A percentile compares a stretch with the other conserved stretches of the same genome.
phyloP scores from a whole-genome alignment of 1,139 yeast genomes.

The Arxiozyma slooffiae region DNA sequence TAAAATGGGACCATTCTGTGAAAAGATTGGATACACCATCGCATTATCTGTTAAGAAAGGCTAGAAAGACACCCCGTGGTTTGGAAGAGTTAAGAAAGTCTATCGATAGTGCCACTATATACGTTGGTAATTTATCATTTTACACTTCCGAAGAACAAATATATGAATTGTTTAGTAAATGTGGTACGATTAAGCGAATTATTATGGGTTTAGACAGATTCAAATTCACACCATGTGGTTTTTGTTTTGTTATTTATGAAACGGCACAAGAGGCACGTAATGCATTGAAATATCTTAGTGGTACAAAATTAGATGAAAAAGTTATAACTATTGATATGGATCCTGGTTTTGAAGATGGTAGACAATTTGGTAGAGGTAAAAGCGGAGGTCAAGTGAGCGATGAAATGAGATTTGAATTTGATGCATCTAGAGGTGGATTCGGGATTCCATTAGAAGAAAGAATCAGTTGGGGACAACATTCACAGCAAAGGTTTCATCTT shows the following conservation, averaged over 20 bases:
- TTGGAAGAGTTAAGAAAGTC: conserved; percentile 55
- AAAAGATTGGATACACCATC: conserved; percentile 73
- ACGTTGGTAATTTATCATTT: conserved; percentile 78
- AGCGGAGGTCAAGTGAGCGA: conserved; percentile 79
- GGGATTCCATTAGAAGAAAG: conserved; percentile 28
- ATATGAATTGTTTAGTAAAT: conserved; percentile 69
- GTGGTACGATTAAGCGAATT: conserved; percentile 68
- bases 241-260: conserved; percentile 77
- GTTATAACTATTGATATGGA: conserved; percentile 76
- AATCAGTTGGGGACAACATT: conserved; percentile 15
- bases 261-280: conserved; percentile 61
- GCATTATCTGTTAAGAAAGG: conserved; percentile 62
- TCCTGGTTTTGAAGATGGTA: conserved; percentile 88
- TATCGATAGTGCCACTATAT: conserved; percentile 60
- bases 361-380: conserved; percentile 88
- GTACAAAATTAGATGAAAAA: conserved; percentile 74
- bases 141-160: conserved; percentile 92
- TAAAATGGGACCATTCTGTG: conserved; percentile 42
- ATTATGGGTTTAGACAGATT: conserved; percentile 91
- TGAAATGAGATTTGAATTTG: conserved; percentile 46
- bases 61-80: conserved; percentile 40
- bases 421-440: conserved; percentile 49
- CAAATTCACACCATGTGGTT: conserved; percentile 88
- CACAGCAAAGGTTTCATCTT: not conserved
- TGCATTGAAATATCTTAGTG: conserved; percentile 71